Percentiles rank a stretch among this genome's conserved stretches.
Evolutionary conservation across 768 basidiomycete species (phyloP).

Genomic region (Pleurotus tuber-regium): DNA sequence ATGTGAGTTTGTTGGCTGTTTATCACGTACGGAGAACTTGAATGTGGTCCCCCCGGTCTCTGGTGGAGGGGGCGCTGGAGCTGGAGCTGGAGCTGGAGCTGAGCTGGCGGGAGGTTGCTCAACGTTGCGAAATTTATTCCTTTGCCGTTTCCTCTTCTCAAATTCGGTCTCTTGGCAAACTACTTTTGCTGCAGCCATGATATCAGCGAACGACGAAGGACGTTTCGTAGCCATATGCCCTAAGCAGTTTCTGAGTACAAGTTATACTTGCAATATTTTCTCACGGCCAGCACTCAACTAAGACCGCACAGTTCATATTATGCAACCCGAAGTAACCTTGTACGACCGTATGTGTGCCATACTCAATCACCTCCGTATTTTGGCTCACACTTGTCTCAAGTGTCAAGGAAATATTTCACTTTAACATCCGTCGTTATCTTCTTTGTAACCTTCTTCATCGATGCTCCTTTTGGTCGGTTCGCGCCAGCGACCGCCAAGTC

Average conservation of each 20-base stretch:
- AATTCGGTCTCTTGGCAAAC: constrained; percentile 9
- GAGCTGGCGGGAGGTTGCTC: neutral
- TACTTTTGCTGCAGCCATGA: constrained; percentile 3
- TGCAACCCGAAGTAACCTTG: neutral
- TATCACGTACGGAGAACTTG: constrained; percentile 1
- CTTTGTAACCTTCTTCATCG: constrained; percentile 46
- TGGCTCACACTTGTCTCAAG: no score
- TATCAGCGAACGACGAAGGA: constrained; percentile 3
- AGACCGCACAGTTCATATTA: neutral
- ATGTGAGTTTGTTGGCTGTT: neutral
- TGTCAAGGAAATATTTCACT: constrained; percentile 48
- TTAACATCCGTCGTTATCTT: constrained; percentile 32
- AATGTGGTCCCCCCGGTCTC: neutral
- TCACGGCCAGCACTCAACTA: neutral
- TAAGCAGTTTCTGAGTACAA: neutral
- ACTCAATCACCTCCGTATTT: no score
- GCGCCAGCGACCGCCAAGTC: constrained; percentile 33
- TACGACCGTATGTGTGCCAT: constrained; percentile 1
- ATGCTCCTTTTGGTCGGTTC: constrained; percentile 85
- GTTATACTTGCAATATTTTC: neutral
- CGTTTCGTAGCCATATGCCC: neutral
- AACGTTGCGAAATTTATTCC: no score
- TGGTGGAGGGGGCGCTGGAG: neutral
- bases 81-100: neutral
- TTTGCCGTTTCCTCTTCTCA: constrained; percentile 3